Base-by-base conservation (phyloP, 2,329 filamentous ascomycete species). In the Colletotrichum viniferum region DNA sequence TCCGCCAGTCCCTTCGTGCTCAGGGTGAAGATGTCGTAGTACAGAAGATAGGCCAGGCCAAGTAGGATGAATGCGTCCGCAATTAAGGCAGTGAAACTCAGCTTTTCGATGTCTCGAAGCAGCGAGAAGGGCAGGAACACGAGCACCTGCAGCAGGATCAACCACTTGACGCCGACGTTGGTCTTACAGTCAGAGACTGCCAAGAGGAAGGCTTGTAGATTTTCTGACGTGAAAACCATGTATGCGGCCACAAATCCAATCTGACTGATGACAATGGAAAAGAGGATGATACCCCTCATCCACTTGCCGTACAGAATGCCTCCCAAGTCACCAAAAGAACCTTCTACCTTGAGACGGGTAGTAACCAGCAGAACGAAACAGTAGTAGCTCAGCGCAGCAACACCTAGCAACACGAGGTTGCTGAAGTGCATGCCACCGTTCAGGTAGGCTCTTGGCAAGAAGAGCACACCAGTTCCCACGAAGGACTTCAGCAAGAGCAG, bases 351-450 rank as follows among this genome's bases (percentile, higher is more conserved):
- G 64, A 98, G 87, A 38, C 97, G 94, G 3, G 96, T 97, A 75
- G 93, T 93, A 77, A 98, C 96, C 36, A 99, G 90, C 16, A 99
- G 89, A 56, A 99, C 96, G 85, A 99, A 99, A 86, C 96, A 98
- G 87, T 98, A 98, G 86, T 98, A 99, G 83, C 96, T 98, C 74
- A 99, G 88, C 3, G 91, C 87, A 8, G 97, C 96, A 18, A 99
- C 95, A 52, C 89, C 90, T 26, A 99, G 88, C n/a, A 99, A 90
- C 18, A 99, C 94, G 67, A 97, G 78, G 82, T 97, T 98, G 80
- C 96, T 98, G 85, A 99, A 99, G 18, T 98, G 87, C 96, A 99
- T 98, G 74, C 97, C 97, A 69, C 97, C 97, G 81, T 98, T 99
- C 78, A 98, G 90, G 82, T 97, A 99, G 6, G 97, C 96, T 63